phyloP scores from a whole-genome alignment of 176 grass and related monocot genomes.

The Musa itinerans region DNA sequence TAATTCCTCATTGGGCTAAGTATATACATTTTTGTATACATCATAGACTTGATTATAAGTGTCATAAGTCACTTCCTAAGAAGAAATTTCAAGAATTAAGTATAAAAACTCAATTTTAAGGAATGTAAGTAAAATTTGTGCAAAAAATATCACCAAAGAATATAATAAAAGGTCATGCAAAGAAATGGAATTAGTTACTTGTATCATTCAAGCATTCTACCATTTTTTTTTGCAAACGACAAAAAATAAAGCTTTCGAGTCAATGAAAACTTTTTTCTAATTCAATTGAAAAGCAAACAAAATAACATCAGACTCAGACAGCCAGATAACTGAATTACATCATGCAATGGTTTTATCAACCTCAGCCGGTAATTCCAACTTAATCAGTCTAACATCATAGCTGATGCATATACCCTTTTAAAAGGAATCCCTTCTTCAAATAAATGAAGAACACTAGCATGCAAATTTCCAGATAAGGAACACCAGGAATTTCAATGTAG shows the following conservation, averaged over 20 bases:
- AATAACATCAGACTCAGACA: conserved; percentile 37
- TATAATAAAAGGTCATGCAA: neutral
- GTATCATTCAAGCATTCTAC: no score
- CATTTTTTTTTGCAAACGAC: no score
- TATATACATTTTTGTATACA: neutral
- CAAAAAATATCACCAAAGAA: neutral
- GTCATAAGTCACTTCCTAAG: no score
- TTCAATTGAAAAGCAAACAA: neutral
- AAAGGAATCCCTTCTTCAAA: no score
- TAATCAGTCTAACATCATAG: neutral
- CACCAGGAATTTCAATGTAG: neutral
- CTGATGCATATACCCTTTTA: neutral
- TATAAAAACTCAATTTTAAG: neutral
- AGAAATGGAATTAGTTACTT: no score
- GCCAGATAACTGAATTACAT: conserved; percentile 42
- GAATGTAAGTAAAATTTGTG: no score
- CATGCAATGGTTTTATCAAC: conserved; percentile 22
- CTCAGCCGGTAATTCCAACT: conserved; percentile 99
- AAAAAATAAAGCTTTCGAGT: no score
- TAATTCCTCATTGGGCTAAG: conserved; percentile 28
- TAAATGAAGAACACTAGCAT: no score
- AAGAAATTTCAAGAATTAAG: no score
- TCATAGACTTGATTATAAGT: no score
- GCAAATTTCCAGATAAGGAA: neutral
- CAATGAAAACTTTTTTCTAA: neutral